Evolutionary conservation across 441 rosid genomes (phyloP).

Genomic region (Erysimum cheiri): DNA sequence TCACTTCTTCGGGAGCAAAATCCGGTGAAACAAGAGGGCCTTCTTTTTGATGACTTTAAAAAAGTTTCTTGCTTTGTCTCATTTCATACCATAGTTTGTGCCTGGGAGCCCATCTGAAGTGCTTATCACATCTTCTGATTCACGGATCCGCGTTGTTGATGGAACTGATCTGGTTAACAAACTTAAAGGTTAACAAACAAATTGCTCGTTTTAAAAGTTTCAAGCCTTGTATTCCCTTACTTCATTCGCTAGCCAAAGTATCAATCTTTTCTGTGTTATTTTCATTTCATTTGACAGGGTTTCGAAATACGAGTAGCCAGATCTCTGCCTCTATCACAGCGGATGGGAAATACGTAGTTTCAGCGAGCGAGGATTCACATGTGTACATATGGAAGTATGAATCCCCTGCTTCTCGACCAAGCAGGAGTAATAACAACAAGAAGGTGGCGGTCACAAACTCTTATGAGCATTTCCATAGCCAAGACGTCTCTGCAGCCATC

Average conservation of each 20-base stretch:
- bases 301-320: constrained; percentile 86
- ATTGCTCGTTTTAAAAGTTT: constrained; percentile 52
- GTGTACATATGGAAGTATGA: constrained; percentile 91
- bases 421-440: constrained; percentile 58
- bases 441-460: constrained; percentile 63
- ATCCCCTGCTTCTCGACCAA: constrained; percentile 70
- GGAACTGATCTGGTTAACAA: constrained; percentile 86
- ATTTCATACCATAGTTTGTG: constrained; percentile 68
- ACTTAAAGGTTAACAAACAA: constrained; percentile 72
- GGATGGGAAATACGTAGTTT: constrained; percentile 79
- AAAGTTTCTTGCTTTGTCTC: constrained; percentile 38
- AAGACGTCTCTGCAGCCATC: constrained; percentile 82
- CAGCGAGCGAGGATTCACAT: constrained; percentile 92
- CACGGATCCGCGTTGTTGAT: constrained; percentile 87
- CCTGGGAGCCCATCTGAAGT: constrained; percentile 66
- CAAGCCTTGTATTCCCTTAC: constrained; percentile 2
- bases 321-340: constrained; percentile 80
- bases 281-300: constrained; percentile 56
- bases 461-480: constrained; percentile 88
- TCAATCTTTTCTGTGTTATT: not conserved
- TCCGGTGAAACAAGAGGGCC: constrained; percentile 15
- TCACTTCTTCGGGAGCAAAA: constrained; percentile 17
- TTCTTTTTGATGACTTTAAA: constrained; percentile 30
- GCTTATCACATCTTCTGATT: constrained; percentile 93
- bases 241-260: not conserved